These are phyloP conservation scores for Ogataea paraovalis DNA, from an alignment of 805 yeast genomes.

Conservation along the genomic window DNA sequence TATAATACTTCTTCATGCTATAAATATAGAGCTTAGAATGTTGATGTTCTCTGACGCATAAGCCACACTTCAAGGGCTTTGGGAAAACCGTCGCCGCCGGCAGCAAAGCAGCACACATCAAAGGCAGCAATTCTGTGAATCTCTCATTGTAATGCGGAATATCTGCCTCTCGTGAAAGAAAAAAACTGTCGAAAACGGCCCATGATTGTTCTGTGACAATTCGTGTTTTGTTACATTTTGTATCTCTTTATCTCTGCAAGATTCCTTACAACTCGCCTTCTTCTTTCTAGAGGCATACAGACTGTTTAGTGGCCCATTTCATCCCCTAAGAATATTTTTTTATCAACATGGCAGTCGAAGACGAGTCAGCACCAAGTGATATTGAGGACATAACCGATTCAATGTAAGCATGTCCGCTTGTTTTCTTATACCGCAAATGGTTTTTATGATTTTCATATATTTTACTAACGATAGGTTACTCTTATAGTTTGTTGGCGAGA, in stretches of 20 bases:
- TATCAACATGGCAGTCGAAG: background rate
- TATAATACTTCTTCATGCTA: no score
- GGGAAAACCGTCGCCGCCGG: no score
- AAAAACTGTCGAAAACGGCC: background rate
- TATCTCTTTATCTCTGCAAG: background rate
- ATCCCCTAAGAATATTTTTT: no score
- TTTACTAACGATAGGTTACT: background rate
- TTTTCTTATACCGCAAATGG: no score
- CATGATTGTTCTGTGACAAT: no score
- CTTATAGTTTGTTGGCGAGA: constrained; percentile 17
- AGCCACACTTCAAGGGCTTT: no score
- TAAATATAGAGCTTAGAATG: no score
- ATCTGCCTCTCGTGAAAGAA: constrained; percentile 10
- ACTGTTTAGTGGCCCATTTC: background rate
- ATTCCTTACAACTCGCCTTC: no score
- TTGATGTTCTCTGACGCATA: no score
- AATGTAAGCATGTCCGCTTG: constrained; percentile 11
- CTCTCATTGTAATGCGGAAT: constrained; percentile 8
- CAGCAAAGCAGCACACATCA: no score
- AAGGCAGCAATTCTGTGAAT: constrained; percentile 3
- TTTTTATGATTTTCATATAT: no score
- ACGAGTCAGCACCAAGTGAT: background rate
- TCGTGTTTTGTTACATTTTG: background rate
- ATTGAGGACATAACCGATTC: constrained; percentile 12
- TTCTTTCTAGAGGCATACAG: no score